A percentile compares a stretch with the other conserved stretches of the same genome.
Conservation (phyloP, 129 eudicot species). For the Helichrysum umbraculigerum region DNA sequence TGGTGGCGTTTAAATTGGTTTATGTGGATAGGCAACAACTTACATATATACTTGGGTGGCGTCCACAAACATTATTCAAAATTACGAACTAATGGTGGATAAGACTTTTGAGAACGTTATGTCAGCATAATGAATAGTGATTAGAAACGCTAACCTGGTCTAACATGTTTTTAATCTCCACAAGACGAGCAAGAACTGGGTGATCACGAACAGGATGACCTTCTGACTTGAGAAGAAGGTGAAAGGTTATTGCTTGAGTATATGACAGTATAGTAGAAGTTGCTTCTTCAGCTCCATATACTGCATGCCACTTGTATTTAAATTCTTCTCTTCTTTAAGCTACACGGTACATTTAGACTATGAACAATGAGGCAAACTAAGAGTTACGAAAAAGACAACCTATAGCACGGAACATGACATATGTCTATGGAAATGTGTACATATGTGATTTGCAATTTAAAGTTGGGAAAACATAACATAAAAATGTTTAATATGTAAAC, state of each 20-base stretch:
- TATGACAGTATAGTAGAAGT: slow-evolving; percentile 65
- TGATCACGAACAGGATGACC: slow-evolving; percentile 91
- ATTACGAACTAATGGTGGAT: neutral
- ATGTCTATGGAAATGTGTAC: neutral
- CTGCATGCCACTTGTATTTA: slow-evolving; percentile 57
- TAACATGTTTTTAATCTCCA: slow-evolving; percentile 76
- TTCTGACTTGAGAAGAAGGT: slow-evolving; percentile 92
- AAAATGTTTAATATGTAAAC: neutral
- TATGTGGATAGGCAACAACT: too few species aligned
- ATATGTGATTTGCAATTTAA: neutral
- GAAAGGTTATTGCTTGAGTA: slow-evolving; percentile 87
- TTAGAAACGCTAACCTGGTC: slow-evolving; percentile 54
- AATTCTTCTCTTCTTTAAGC: slow-evolving; percentile 51
- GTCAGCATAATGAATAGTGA: neutral
- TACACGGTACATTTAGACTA: slow-evolving; percentile 27
- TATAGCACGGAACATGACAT: neutral
- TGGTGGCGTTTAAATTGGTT: too few species aligned
- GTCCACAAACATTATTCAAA: neutral
- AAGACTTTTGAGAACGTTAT: neutral
- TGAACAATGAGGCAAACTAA: slow-evolving; percentile 9
- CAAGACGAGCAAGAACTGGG: slow-evolving; percentile 88
- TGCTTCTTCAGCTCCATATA: slow-evolving; percentile 81
- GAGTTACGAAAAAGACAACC: neutral
- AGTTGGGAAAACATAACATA: neutral
- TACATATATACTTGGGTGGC: too few species aligned